These are phyloP conservation scores for Agrostemma githago DNA, from an alignment of 148 eudicot species.

Conservation along the genomic window DNA sequence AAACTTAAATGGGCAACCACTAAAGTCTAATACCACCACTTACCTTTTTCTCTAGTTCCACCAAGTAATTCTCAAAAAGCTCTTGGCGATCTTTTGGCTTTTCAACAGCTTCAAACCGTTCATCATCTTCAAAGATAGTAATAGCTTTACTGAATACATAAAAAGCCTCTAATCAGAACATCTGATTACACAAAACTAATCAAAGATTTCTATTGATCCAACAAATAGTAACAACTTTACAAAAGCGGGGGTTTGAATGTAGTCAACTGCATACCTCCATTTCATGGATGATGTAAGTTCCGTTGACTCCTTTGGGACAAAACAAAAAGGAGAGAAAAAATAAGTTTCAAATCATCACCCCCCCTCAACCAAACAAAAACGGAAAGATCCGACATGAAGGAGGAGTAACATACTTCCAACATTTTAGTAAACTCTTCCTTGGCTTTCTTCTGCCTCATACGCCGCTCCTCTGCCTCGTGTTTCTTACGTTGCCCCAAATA, in stretches of 20 bases:
- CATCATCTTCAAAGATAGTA: constrained; percentile 85
- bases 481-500: constrained; percentile 93
- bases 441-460: constrained; percentile 83
- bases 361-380: not conserved
- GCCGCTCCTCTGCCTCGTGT: constrained; percentile 93
- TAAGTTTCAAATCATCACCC: not conserved
- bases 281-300: constrained; percentile 79
- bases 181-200: not conserved
- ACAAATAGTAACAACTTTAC: not conserved
- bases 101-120: constrained; percentile 89
- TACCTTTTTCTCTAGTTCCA: constrained; percentile 91
- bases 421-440: constrained; percentile 85
- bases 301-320: constrained; percentile 55
- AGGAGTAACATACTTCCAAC: constrained; percentile 70
- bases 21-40: not conserved
- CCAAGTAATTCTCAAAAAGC: constrained; percentile 74
- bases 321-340: not conserved
- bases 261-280: constrained; percentile 63
- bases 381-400: not conserved
- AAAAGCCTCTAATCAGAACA: constrained; percentile 20
- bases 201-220: not conserved
- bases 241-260: constrained; percentile 2
- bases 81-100: constrained; percentile 83
- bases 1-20: not conserved
- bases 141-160: constrained; percentile 70